A percentile compares a stretch with the other conserved stretches of the same genome.
Conservation (phyloP, 2,329 filamentous ascomycete genomes). For the Metarhizium anisopliae region DNA sequence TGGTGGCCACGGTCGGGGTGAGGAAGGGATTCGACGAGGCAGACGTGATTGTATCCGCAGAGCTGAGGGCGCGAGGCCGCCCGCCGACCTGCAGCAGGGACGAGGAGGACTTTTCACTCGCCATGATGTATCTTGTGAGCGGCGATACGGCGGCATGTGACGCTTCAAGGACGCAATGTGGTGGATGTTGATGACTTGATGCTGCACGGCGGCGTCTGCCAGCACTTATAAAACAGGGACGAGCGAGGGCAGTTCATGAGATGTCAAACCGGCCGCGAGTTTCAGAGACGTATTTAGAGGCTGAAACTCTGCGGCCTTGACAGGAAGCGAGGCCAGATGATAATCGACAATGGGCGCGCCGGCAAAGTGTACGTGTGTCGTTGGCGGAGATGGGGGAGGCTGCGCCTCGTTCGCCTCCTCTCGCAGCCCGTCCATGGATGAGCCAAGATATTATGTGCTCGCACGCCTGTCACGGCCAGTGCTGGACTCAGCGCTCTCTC, state of each 20-base stretch:
- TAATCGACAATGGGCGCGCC: not conserved
- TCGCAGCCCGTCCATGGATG: not conserved
- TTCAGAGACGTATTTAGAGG: not conserved
- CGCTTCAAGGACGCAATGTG: too few relatives aligned
- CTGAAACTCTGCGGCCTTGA: not conserved
- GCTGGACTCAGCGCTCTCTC: not conserved
- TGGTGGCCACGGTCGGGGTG: slow-evolving; percentile 11
- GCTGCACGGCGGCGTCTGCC: too few relatives aligned
- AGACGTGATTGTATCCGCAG: slow-evolving; percentile 10
- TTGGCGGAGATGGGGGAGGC: not conserved
- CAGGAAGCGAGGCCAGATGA: not conserved
- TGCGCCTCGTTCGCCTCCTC: not conserved
- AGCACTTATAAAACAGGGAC: too few relatives aligned
- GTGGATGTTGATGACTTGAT: too few relatives aligned
- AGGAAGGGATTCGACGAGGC: slow-evolving; percentile 16
- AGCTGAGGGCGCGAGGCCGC: slow-evolving; percentile 10
- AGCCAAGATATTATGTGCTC: not conserved
- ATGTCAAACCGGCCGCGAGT: not conserved
- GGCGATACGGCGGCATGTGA: too few relatives aligned
- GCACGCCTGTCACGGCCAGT: not conserved
- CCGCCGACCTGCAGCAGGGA: slow-evolving; percentile 4
- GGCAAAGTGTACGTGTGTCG: too few relatives aligned
- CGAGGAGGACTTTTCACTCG: not conserved
- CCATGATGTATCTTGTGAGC: too few relatives aligned
- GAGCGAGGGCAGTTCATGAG: not conserved